Evolutionary conservation across 1,284 basidiomycete genomes (phyloP).

Genomic region (Pseudozyma flocculosa): DNA sequence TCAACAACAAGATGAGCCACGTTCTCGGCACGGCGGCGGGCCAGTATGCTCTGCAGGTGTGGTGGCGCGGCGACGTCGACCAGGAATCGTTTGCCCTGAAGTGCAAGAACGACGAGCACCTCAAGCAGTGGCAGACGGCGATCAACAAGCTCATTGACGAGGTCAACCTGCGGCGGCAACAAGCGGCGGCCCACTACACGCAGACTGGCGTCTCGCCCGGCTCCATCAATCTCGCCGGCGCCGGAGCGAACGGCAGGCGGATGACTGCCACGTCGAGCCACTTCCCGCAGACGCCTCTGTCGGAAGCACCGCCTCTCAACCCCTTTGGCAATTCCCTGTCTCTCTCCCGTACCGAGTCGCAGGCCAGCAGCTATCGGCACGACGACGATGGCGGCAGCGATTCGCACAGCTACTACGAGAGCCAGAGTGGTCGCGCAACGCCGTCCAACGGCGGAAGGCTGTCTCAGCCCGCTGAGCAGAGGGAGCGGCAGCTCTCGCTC

Average conservation of each 20-base stretch:
- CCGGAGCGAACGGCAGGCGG: slow-evolving; percentile 34
- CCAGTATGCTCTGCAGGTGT: slow-evolving; percentile 69
- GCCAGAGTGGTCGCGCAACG: slow-evolving; percentile 29
- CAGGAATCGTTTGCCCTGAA: slow-evolving; percentile 88
- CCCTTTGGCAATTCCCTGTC: slow-evolving; percentile 23
- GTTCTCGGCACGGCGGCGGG: slow-evolving; percentile 34
- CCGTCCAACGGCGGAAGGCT: slow-evolving; percentile 24
- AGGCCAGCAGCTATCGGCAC: slow-evolving; percentile 30
- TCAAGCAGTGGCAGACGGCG: slow-evolving; percentile 85
- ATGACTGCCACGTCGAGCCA: slow-evolving; percentile 33
- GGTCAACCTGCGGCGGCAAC: slow-evolving; percentile 38
- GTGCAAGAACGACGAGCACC: slow-evolving; percentile 88
- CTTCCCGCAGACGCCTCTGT: slow-evolving; percentile 50
- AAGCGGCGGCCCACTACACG: slow-evolving; percentile 22
- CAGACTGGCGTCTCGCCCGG: slow-evolving; percentile 16
- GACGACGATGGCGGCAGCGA: slow-evolving; percentile 34
- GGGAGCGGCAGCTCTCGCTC: slow-evolving; percentile 34
- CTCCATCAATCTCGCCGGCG: slow-evolving; percentile 44
- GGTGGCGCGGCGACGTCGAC: slow-evolving; percentile 90
- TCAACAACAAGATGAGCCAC: slow-evolving; percentile 59
- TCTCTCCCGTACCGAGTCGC: slow-evolving; percentile 31
- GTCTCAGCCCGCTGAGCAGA: slow-evolving; percentile 39
- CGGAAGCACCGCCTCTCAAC: slow-evolving; percentile 37
- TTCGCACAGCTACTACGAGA: slow-evolving; percentile 21
- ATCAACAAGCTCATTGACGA: slow-evolving; percentile 82